Conservation (phyloP, 2,329 filamentous ascomycete genomes). For the Truncatella angustata region DNA sequence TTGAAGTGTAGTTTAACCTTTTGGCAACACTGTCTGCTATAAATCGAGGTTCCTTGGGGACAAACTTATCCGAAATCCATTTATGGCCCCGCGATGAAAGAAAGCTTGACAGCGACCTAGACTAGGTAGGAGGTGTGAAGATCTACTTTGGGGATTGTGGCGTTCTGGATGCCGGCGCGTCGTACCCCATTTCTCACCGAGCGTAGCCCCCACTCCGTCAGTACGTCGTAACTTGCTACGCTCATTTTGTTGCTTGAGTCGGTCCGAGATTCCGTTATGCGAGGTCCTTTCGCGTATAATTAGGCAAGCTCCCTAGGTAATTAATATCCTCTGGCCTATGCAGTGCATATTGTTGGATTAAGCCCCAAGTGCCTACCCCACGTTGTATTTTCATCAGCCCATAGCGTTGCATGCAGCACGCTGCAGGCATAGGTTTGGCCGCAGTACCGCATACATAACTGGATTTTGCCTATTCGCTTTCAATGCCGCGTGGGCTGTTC, state of each 20-base stretch:
- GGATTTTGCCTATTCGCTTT: background rate
- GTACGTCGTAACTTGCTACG: background rate
- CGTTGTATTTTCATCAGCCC: background rate
- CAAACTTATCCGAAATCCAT: too few relatives aligned
- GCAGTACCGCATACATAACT: background rate
- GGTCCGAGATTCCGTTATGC: background rate
- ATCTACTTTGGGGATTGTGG: too few relatives aligned
- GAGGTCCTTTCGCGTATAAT: background rate
- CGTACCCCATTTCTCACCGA: background rate
- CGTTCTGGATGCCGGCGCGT: too few relatives aligned
- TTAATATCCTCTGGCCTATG: too few relatives aligned
- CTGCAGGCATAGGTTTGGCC: background rate
- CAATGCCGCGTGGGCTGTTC: background rate
- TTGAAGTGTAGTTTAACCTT: too few relatives aligned
- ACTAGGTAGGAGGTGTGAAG: too few relatives aligned
- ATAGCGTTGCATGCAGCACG: background rate
- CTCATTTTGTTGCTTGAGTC: background rate
- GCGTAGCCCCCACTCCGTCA: too few relatives aligned
- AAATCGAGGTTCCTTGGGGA: too few relatives aligned
- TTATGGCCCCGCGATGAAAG: too few relatives aligned
- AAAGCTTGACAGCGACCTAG: too few relatives aligned
- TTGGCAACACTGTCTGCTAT: too few relatives aligned
- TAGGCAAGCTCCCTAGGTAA: background rate
- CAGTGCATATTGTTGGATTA: background rate
- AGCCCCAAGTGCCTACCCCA: background rate